phyloP scores from a whole-genome alignment of 345 rosid species.

The Mercurialis annua region DNA sequence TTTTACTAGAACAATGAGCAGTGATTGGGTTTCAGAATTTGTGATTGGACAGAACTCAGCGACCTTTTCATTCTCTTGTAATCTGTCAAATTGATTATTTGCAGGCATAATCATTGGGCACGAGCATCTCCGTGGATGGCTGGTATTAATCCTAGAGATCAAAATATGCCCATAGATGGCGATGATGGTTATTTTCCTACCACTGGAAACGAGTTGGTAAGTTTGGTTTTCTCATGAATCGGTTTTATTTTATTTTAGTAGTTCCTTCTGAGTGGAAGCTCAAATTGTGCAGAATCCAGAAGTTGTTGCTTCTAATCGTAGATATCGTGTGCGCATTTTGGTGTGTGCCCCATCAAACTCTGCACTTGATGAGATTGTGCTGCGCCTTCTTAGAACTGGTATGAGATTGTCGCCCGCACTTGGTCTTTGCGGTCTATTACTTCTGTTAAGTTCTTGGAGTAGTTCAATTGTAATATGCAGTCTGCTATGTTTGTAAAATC shows the following conservation, averaged over 20 bases:
- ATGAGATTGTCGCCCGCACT: slow-evolving; percentile 13
- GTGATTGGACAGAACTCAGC: not conserved
- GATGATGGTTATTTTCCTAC: slow-evolving; percentile 89
- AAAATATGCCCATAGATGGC: slow-evolving; percentile 74
- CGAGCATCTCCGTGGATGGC: slow-evolving; percentile 83
- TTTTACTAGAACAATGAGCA: not conserved
- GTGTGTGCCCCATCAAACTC: slow-evolving; percentile 99
- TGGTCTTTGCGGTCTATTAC: not conserved
- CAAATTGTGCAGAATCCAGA: slow-evolving; percentile 69
- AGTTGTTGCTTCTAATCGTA: slow-evolving; percentile 66
- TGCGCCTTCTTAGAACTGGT: slow-evolving; percentile 80
- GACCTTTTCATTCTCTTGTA: slow-evolving; percentile 1
- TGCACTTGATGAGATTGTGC: slow-evolving; percentile 93
- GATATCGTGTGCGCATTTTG: slow-evolving; percentile 70
- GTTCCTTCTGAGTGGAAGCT: slow-evolving; percentile 16
- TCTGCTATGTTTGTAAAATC: not conserved
- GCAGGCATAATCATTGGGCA: slow-evolving; percentile 69
- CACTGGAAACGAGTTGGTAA: slow-evolving; percentile 87
- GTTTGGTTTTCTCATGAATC: slow-evolving; percentile 15
- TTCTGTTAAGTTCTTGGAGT: not conserved
- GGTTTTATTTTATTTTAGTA: not conserved
- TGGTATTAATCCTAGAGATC: slow-evolving; percentile 80
- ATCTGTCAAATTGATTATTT: slow-evolving; percentile 20
- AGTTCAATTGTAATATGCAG: not conserved
- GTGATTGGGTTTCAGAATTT: not conserved